Evolutionary conservation across 2,329 filamentous ascomycete species (phyloP).

Genomic region (Fusarium sp.): DNA sequence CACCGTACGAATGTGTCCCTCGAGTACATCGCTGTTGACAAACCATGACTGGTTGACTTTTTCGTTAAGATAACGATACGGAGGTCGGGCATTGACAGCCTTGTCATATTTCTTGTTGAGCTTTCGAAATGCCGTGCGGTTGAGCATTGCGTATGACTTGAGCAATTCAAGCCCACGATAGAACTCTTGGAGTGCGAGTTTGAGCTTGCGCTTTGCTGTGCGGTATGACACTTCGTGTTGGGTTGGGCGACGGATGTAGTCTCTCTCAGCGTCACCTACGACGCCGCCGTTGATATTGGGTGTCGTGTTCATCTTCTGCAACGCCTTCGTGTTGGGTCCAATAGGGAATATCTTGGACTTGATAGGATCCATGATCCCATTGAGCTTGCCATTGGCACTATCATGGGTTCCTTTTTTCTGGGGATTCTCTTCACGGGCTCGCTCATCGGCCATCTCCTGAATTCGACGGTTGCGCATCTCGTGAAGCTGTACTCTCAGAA

Average conservation of each 20-base stretch:
- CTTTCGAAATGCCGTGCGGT: slow-evolving; percentile 93
- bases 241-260: slow-evolving; percentile 62
- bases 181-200: slow-evolving; percentile 89
- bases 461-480: slow-evolving; percentile 89
- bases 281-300: slow-evolving; percentile 51
- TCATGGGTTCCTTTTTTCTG: slow-evolving; percentile 28
- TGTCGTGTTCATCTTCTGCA: slow-evolving; percentile 64
- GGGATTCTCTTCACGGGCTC: slow-evolving; percentile 44
- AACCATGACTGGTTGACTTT: slow-evolving; percentile 93
- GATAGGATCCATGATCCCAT: slow-evolving; percentile 63
- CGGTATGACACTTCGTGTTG: slow-evolving; percentile 78
- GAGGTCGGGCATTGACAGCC: slow-evolving; percentile 79
- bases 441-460: slow-evolving; percentile 69
- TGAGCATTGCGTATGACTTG: slow-evolving; percentile 90
- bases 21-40: slow-evolving; percentile 86
- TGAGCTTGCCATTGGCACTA: slow-evolving; percentile 43
- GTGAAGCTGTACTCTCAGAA: slow-evolving; percentile 85
- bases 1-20: slow-evolving; percentile 80
- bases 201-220: slow-evolving; percentile 89
- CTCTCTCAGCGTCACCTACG: slow-evolving; percentile 50
- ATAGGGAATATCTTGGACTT: slow-evolving; percentile 63
- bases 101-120: slow-evolving; percentile 99
- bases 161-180: slow-evolving; percentile 91
- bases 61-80: slow-evolving; percentile 85
- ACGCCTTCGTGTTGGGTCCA: slow-evolving; percentile 68